A percentile compares a stretch with the other conserved stretches of the same genome.
Conservation (phyloP, 345 rosid genomes). For the Salix suchowensis region DNA sequence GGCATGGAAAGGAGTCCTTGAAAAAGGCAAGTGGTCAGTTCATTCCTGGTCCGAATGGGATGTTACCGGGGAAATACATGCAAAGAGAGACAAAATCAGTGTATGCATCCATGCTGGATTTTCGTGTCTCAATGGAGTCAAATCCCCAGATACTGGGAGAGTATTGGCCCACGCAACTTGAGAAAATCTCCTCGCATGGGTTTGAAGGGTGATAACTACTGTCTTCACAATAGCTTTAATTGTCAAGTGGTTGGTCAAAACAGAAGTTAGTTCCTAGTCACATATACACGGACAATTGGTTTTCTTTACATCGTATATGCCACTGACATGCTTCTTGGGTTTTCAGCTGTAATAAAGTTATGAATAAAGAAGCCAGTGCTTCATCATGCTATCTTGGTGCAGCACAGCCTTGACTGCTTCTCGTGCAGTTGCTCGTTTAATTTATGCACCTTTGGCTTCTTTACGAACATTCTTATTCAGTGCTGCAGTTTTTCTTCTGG, state of each 20-base stretch:
- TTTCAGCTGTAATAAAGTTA: constrained; percentile 75
- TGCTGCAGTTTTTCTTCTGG: constrained; percentile 47
- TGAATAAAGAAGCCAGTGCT: constrained; percentile 75
- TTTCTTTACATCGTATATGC: constrained; percentile 82
- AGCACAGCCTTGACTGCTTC: constrained; percentile 60
- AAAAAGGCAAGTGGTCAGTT: constrained; percentile 12
- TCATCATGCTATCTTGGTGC: constrained; percentile 61
- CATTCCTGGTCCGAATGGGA: constrained; percentile 13
- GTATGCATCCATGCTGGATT: constrained; percentile 19
- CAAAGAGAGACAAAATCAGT: constrained; percentile 8
- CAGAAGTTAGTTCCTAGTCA: not conserved
- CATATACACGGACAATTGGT: not conserved
- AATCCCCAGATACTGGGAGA: constrained; percentile 23
- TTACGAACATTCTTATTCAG: constrained; percentile 55
- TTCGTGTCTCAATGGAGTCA: constrained; percentile 20
- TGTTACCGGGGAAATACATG: constrained; percentile 14
- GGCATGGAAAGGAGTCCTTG: constrained; percentile 1
- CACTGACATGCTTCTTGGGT: constrained; percentile 80
- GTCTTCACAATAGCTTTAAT: not conserved
- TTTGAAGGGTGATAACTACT: constrained; percentile 22
- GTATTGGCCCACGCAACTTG: constrained; percentile 20
- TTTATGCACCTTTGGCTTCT: constrained; percentile 76
- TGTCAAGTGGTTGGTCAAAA: not conserved
- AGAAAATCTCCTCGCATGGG: constrained; percentile 20
- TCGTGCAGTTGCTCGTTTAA: constrained; percentile 59